These are phyloP conservation scores for Nakazawaea ambrosiae DNA, from an alignment of 805 yeast genomes.

Conservation along the genomic window DNA sequence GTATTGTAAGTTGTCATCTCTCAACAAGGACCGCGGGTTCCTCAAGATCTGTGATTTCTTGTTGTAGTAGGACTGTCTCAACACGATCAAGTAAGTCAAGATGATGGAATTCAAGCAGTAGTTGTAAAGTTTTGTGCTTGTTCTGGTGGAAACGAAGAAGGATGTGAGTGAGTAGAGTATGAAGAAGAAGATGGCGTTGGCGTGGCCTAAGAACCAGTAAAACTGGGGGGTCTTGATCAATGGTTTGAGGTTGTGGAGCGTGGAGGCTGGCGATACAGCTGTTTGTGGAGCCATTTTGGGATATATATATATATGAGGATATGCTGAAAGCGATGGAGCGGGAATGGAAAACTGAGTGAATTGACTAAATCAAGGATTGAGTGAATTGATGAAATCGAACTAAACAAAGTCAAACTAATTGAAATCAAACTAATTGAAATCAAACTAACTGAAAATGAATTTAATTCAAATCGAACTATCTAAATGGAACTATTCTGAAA, in stretches of 20 bases:
- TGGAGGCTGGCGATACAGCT: no score
- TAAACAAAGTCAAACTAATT: no score
- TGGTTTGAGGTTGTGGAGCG: conserved; percentile 6
- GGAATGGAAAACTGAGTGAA: no score
- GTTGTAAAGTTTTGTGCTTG: conserved; percentile 30
- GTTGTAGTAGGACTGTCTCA: conserved; percentile 50
- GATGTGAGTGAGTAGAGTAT: conserved; percentile 31
- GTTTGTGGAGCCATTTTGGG: no score
- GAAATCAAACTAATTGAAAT: no score
- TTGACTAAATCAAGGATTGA: no score
- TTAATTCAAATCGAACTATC: no score
- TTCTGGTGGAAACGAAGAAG: conserved; percentile 29
- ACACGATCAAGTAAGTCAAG: conserved; percentile 55
- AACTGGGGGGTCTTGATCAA: conserved; percentile 46
- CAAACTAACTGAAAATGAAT: no score
- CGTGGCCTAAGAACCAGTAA: conserved; percentile 65
- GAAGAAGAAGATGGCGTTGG: conserved; percentile 38
- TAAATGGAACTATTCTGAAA: no score
- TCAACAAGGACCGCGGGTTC: conserved; percentile 22
- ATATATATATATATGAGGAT: no score
- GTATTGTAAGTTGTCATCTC: conserved; percentile 63
- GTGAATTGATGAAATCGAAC: no score
- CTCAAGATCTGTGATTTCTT: conserved; percentile 21
- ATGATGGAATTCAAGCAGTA: conserved; percentile 43
- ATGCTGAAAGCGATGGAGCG: no score